A percentile compares a stretch with the other conserved stretches of the same genome.
Conservation (phyloP, 371 early-diverging fungal genomes). For the Apophysomyces variabilis region DNA sequence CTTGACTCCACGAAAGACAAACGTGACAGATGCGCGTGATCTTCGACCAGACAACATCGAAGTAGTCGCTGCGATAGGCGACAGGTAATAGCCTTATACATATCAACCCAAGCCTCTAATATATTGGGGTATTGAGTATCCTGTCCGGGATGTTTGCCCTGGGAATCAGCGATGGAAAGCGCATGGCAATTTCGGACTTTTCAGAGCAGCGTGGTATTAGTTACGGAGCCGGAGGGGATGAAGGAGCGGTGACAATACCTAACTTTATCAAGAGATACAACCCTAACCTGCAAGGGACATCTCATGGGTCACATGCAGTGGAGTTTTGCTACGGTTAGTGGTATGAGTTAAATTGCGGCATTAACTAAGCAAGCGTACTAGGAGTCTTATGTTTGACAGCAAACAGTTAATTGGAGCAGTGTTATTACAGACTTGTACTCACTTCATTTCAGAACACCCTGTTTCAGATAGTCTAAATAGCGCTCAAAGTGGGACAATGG, state of each 20-base stretch:
- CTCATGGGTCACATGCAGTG: constrained; percentile 38
- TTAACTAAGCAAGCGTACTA: too few species aligned
- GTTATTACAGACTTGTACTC: too few species aligned
- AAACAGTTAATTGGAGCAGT: neutral
- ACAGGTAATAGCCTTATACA: constrained; percentile 20
- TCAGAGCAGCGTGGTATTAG: constrained; percentile 38
- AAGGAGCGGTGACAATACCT: constrained; percentile 41
- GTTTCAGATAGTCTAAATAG: constrained; percentile 42
- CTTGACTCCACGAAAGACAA: constrained; percentile 17
- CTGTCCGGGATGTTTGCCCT: neutral
- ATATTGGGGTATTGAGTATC: neutral
- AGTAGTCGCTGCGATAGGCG: constrained; percentile 29
- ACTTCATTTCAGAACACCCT: constrained; percentile 21
- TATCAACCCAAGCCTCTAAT: neutral
- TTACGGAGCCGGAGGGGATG: constrained; percentile 50
- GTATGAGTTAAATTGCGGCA: constrained; percentile 18
- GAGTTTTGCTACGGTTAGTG: constrained; percentile 24
- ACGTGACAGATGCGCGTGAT: constrained; percentile 26
- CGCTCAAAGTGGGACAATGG: constrained; percentile 46
- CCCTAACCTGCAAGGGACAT: constrained; percentile 33
- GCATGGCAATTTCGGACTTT: constrained; percentile 29
- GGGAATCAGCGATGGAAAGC: too few species aligned
- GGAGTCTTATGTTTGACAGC: neutral
- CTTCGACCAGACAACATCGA: constrained; percentile 35
- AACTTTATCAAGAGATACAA: constrained; percentile 48